Conservation (phyloP, 2,329 filamentous ascomycete species). For the Curvularia verruculosa region DNA sequence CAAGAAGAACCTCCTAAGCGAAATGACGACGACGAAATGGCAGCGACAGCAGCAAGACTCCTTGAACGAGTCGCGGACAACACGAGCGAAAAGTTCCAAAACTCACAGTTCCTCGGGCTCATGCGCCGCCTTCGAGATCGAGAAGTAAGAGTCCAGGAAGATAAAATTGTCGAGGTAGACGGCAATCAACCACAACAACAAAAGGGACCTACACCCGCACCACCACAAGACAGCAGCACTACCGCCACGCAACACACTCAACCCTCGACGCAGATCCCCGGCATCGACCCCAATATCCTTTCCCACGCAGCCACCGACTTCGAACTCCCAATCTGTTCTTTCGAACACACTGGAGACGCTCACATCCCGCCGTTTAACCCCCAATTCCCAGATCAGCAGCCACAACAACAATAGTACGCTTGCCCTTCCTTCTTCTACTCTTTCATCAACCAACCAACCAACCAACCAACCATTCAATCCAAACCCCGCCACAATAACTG, state of each 20-base stretch:
- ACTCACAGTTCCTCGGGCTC: constrained; percentile 76
- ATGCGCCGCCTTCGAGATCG: constrained; percentile 77
- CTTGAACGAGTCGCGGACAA: constrained; percentile 72
- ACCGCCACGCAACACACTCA: not conserved
- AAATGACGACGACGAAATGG: constrained; percentile 69
- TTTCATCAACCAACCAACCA: constrained; percentile 11
- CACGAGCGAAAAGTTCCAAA: constrained; percentile 74
- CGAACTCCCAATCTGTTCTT: constrained; percentile 36
- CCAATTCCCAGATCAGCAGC: too few relatives aligned
- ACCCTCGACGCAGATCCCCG: constrained; percentile 25
- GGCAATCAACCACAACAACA: constrained; percentile 3
- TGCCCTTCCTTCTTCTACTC: not conserved
- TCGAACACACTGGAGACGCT: constrained; percentile 9
- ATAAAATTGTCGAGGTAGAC: constrained; percentile 66
- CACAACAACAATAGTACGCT: constrained; percentile 20
- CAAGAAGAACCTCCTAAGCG: constrained; percentile 29
- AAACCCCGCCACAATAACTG: constrained; percentile 28
- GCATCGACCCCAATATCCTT: constrained; percentile 39
- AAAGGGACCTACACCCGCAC: not conserved
- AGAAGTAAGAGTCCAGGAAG: constrained; percentile 74
- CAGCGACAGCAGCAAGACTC: constrained; percentile 72
- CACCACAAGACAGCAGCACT: not conserved
- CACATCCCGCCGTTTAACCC: constrained; percentile 2
- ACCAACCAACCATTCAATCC: too few relatives aligned
- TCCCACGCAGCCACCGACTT: constrained; percentile 40